phyloP scores from a whole-genome alignment of 257 asterid species.

The Nicotiana benthamiana region DNA sequence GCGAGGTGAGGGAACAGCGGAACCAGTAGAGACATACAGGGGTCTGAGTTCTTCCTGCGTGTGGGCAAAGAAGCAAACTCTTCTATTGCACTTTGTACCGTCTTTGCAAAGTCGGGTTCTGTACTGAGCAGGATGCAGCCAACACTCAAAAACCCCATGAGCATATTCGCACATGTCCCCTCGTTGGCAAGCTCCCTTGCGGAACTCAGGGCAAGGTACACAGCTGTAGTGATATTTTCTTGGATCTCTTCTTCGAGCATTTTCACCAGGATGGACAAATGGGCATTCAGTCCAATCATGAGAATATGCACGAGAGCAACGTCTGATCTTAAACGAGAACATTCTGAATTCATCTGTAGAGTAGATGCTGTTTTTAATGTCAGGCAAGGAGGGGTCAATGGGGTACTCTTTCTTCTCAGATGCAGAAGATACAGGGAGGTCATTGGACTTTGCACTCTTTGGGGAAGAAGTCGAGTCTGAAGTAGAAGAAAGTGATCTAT shows the following conservation, averaged over 20 bases:
- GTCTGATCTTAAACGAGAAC: conserved; percentile 78
- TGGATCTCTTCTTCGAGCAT: conserved; percentile 81
- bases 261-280: conserved; percentile 88
- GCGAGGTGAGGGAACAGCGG: conserved; percentile 70
- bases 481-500: conserved; percentile 31
- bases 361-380: conserved; percentile 73
- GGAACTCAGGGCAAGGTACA: conserved; percentile 79
- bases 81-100: conserved; percentile 54
- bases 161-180: conserved; percentile 89
- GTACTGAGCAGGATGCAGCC: conserved; percentile 91
- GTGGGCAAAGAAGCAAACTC: conserved; percentile 93
- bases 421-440: conserved; percentile 15
- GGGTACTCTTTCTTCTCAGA: conserved; percentile 72
- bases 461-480: conserved; percentile 34
- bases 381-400: conserved; percentile 72
- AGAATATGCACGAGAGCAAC: conserved; percentile 83
- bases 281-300: conserved; percentile 99
- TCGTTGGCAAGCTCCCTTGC: conserved; percentile 74
- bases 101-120: conserved; percentile 82
- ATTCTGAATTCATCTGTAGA: conserved; percentile 80
- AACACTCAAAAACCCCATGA: conserved; percentile 83
- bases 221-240: conserved; percentile 75
- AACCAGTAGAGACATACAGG: conserved; percentile 67
- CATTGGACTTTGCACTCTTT: conserved; percentile 20
- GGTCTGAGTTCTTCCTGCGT: conserved; percentile 70